phyloP scores from a whole-genome alignment of 805 yeast species.

The Yamadazyma sp. region DNA sequence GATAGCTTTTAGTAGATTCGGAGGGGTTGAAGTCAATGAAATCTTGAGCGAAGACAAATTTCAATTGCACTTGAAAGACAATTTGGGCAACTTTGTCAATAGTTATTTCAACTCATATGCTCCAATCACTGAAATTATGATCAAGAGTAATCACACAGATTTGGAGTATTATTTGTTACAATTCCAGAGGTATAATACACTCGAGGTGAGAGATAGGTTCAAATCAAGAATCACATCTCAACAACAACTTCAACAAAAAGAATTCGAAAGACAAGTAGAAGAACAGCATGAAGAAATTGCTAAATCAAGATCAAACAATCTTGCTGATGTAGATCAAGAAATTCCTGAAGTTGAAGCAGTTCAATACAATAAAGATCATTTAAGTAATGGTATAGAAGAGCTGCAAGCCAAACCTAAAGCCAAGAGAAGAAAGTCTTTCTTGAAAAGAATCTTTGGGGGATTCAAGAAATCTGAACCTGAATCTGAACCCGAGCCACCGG shows the following conservation, averaged over 20 bases:
- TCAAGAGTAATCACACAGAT: slow-evolving; percentile 16
- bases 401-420: background rate
- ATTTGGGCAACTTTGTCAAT: slow-evolving; percentile 18
- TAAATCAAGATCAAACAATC: background rate
- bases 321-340: background rate
- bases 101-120: slow-evolving; percentile 22
- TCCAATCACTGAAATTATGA: slow-evolving; percentile 19
- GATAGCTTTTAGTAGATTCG: slow-evolving; percentile 11
- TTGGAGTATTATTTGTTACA: slow-evolving; percentile 10
- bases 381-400: background rate
- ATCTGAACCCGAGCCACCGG: slow-evolving; percentile 2
- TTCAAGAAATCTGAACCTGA: slow-evolving; percentile 6
- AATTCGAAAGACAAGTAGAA: background rate
- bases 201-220: slow-evolving; percentile 13
- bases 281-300: background rate
- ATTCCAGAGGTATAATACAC: slow-evolving; percentile 8
- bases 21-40: slow-evolving; percentile 17
- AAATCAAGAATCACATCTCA: slow-evolving; percentile 11
- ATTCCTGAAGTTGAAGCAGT: slow-evolving; percentile 5
- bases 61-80: slow-evolving; percentile 18
- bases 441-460: slow-evolving; percentile 9
- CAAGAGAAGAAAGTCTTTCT: slow-evolving; percentile 10
- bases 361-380: background rate
- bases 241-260: slow-evolving; percentile 1
- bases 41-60: slow-evolving; percentile 20